Conservation (phyloP, 106 monocot genomes). For the Ottelia alismoides region DNA sequence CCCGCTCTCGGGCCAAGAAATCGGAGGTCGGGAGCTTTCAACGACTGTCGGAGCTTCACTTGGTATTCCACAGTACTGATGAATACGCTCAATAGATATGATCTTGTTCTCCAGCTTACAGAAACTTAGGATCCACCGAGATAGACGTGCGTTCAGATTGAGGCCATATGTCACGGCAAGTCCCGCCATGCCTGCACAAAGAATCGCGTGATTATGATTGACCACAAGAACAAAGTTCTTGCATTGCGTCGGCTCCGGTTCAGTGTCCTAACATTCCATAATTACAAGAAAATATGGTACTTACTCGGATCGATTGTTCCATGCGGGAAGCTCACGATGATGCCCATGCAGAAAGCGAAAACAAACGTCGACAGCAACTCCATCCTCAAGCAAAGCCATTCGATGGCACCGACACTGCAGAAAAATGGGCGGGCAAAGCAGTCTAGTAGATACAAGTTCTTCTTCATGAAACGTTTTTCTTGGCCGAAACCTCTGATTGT, state of each 20-base stretch:
- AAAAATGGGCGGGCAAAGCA: slow-evolving; percentile 90
- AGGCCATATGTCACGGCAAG: slow-evolving; percentile 98
- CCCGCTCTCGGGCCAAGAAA: slow-evolving; percentile 72
- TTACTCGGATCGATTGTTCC: slow-evolving; percentile 97
- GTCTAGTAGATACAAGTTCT: slow-evolving; percentile 88
- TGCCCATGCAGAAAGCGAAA: slow-evolving; percentile 89
- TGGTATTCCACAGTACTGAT: slow-evolving; percentile 82
- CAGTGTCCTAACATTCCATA: background rate
- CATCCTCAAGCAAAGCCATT: slow-evolving; percentile 98
- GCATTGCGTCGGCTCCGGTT: too few species aligned
- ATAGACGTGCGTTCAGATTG: slow-evolving; percentile 87
- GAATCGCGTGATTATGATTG: background rate
- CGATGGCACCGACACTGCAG: slow-evolving; percentile 85
- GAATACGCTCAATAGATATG: slow-evolving; percentile 92
- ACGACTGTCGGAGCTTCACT: slow-evolving; percentile 72
- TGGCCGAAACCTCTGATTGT: slow-evolving; percentile 96
- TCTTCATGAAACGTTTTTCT: slow-evolving; percentile 97
- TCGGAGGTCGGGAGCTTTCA: slow-evolving; percentile 44
- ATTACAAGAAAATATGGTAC: slow-evolving; percentile 5
- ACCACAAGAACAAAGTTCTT: too few species aligned
- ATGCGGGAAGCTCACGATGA: slow-evolving; percentile 92
- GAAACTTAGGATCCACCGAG: slow-evolving; percentile 95
- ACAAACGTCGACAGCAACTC: slow-evolving; percentile 94
- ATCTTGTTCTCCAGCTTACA: slow-evolving; percentile 98
- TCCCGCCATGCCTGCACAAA: slow-evolving; percentile 83